Conservation (phyloP, 257 asterid species). For the Fraxinus americana region DNA sequence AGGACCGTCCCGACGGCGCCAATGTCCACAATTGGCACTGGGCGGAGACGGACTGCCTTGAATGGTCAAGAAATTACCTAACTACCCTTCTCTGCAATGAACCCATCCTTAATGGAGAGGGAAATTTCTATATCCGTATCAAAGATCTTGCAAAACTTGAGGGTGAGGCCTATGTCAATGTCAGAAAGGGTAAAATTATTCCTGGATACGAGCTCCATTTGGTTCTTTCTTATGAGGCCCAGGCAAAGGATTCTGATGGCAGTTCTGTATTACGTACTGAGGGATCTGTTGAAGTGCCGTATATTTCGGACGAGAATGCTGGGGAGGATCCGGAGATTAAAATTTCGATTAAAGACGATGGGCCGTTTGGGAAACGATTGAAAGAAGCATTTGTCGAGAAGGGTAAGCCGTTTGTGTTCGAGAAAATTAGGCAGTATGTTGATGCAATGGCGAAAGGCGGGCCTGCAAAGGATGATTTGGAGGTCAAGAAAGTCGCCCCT, state of each 20-base stretch:
- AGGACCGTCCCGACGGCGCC: conserved; percentile 90
- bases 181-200: conserved; percentile 85
- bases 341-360: conserved; percentile 70
- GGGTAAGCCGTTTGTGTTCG: conserved; percentile 77
- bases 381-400: conserved; percentile 78
- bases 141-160: conserved; percentile 61
- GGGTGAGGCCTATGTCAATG: conserved; percentile 90
- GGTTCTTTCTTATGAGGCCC: conserved; percentile 72
- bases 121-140: conserved; percentile 48
- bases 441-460: conserved; percentile 80
- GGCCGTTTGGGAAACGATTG: conserved; percentile 63
- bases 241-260: conserved; percentile 65
- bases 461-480: conserved; percentile 87
- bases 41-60: conserved; percentile 87
- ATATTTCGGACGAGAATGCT: conserved; percentile 89
- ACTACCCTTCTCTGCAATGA: conserved; percentile 53
- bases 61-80: conserved; percentile 72
- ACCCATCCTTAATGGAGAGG: conserved; percentile 68
- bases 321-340: conserved; percentile 82
- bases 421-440: conserved; percentile 62
- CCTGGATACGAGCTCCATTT: conserved; percentile 83
- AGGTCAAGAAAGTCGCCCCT: conserved; percentile 54
- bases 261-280: conserved; percentile 49
- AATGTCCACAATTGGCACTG: conserved; percentile 99
- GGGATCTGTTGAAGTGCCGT: conserved; percentile 78